phyloP scores from a whole-genome alignment of 2,329 filamentous ascomycete species.

The Colletotrichum caudatum region DNA sequence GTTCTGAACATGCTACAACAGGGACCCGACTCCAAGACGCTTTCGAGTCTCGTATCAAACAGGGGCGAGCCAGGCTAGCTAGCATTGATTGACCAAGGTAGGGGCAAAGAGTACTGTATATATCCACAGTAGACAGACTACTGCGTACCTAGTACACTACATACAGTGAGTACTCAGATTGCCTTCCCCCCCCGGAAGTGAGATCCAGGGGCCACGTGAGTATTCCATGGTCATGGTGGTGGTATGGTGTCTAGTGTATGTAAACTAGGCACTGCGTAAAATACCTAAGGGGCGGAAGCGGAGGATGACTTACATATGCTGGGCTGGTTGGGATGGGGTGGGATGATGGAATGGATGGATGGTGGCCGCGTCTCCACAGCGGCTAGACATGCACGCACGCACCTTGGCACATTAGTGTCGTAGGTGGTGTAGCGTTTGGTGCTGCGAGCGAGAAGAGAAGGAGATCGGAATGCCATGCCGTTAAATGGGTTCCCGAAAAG shows the following conservation, averaged over 20 bases:
- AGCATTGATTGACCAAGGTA: not conserved
- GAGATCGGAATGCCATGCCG: constrained; percentile 28
- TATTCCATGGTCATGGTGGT: not conserved
- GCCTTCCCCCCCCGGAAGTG: not conserved
- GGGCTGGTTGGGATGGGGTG: constrained; percentile 4
- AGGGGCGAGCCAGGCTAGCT: not conserved
- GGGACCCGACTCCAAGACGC: not conserved
- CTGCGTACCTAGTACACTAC: no score
- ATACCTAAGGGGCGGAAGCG: constrained; percentile 2
- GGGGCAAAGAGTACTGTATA: not conserved
- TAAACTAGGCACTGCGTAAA: no score
- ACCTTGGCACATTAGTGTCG: constrained; percentile 26
- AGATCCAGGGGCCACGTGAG: not conserved
- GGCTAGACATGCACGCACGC: constrained; percentile 36
- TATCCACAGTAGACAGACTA: not conserved
- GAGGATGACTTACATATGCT: constrained; percentile 42
- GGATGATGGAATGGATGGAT: not conserved
- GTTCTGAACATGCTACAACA: not conserved
- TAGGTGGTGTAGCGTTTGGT: constrained; percentile 7
- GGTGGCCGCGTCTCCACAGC: constrained; percentile 35
- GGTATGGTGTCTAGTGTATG: no score
- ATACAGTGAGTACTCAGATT: no score
- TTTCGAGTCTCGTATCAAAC: not conserved
- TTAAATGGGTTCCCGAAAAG: constrained; percentile 26
- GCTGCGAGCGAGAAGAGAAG: constrained; percentile 26